Base-by-base conservation (phyloP, 495 filamentous ascomycete species). In the Sabuloglossum arenarium region DNA sequence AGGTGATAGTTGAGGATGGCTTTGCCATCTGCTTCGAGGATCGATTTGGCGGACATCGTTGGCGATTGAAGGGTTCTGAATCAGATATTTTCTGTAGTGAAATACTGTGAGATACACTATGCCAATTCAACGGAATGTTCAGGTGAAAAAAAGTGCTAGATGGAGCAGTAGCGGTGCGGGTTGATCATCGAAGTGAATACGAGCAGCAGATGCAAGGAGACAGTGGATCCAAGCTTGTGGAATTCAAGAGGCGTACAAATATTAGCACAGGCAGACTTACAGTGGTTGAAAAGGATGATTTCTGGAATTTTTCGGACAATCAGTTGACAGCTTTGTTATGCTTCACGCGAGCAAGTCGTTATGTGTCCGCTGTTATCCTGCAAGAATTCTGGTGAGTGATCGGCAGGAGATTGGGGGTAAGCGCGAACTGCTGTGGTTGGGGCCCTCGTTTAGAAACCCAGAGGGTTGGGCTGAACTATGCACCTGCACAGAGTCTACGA, bases 1-100 rank as follows among this genome's bases (percentile, higher is more conserved):
- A 99, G 89, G 80, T 99, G 91, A 78, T 95, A 99, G 84, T 94
- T 96, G 77, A 99, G 76, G 77, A 99, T 97, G 75, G 91, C 91
- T 84, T 99, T 99, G 80, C 91, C 91, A 74, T 99, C 91, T 77
- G 93, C 91, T 74, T 99, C 91, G 79, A 82, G 72, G 66, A 99
- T 96, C 58, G 90, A 83, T 74, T 99, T 99, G 71, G 91, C 93
- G 69, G 91, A 93, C 91, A 99, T 98, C 62, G 61, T 75, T 66
- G 75, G 66, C 57, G 61, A 5, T 9, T 27, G 3, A 16, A 30
- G 6, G 23, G 47, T 19, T 28, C 1, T 27, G 47, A 19, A 51
- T 29, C 25, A 29, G 28, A 29, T 11, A 14, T 14, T n/a, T n/a
- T 14, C 14, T 27, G 16, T 1, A 19, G 24, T 27, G 16, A 21